These are phyloP conservation scores for Umbilicus rupestris DNA, from an alignment of 164 flowering plant species.

Conservation along the genomic window DNA sequence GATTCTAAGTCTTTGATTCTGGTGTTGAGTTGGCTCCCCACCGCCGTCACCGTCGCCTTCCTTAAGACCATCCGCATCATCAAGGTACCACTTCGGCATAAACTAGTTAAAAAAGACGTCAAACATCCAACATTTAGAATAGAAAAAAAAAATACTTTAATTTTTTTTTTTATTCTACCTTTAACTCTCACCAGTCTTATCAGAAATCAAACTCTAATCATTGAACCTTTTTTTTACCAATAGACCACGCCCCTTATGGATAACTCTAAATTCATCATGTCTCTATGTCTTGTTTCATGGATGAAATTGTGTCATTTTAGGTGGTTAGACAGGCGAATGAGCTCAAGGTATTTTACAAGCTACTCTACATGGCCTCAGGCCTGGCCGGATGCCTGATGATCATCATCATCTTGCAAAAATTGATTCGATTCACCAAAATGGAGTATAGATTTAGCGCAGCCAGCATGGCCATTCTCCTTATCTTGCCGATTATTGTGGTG, in stretches of 20 bases:
- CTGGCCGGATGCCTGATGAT: constrained; percentile 24
- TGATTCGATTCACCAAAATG: background rate
- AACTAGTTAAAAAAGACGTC: too few species aligned
- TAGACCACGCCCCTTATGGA: too few species aligned
- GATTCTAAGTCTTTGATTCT: constrained; percentile 20
- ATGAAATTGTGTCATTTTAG: constrained; percentile 2
- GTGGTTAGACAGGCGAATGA: constrained; percentile 19
- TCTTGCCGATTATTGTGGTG: constrained; percentile 22
- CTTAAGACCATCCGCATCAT: constrained; percentile 21
- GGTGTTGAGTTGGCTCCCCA: constrained; percentile 29
- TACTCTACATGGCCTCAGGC: constrained; percentile 19
- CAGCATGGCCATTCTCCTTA: constrained; percentile 17
- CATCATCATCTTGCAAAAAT: constrained; percentile 16
- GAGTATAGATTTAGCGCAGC: constrained; percentile 21
- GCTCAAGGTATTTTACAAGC: constrained; percentile 25
- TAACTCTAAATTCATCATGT: too few species aligned
- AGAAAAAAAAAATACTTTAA: too few species aligned
- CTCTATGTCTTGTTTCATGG: too few species aligned
- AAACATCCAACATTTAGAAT: too few species aligned
- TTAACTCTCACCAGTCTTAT: background rate
- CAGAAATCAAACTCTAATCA: too few species aligned
- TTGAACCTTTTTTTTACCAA: too few species aligned
- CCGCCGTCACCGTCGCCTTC: constrained; percentile 19
- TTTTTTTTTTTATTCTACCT: too few species aligned
- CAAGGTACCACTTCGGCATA: constrained; percentile 9